A percentile compares a stretch with the other conserved stretches of the same genome.
Conservation (phyloP, 768 basidiomycete species). For the Rhodocollybia butyracea region DNA sequence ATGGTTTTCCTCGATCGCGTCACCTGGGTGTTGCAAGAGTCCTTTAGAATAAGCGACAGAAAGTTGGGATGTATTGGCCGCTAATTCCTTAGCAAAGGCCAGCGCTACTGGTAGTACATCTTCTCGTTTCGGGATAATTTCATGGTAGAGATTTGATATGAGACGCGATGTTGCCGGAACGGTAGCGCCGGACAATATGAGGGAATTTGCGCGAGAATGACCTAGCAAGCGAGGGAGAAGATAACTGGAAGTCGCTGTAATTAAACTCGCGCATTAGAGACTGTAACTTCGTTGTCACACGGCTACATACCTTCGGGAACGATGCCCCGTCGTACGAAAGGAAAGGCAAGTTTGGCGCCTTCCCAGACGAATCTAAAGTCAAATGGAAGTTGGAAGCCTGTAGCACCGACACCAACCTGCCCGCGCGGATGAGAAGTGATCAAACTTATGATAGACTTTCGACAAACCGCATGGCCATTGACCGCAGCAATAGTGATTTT, state of each 20-base stretch:
- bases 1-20: slow-evolving; percentile 52
- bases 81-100: slow-evolving; percentile 49
- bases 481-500: slow-evolving; percentile 53
- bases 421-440: background rate
- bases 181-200: slow-evolving; percentile 47
- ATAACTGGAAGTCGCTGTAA: slow-evolving; percentile 37
- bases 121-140: slow-evolving; percentile 44
- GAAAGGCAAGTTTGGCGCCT: slow-evolving; percentile 46
- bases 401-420: slow-evolving; percentile 48
- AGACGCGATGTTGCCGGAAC: slow-evolving; percentile 42
- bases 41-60: slow-evolving; percentile 50
- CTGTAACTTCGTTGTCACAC: background rate
- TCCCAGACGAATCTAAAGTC: slow-evolving; percentile 51
- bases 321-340: slow-evolving; percentile 49
- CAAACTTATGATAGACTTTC: background rate
- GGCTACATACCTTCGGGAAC: slow-evolving; percentile 40
- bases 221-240: slow-evolving; percentile 56
- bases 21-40: slow-evolving; percentile 46
- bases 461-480: slow-evolving; percentile 45
- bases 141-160: slow-evolving; percentile 42
- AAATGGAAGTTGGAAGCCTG: slow-evolving; percentile 46
- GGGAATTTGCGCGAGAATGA: slow-evolving; percentile 45
- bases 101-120: slow-evolving; percentile 52
- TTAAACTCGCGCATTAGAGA: background rate
- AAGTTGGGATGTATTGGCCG: slow-evolving; percentile 47